phyloP scores from a whole-genome alignment of 2,329 filamentous ascomycete species.

The Aureobasidium subglaciale region DNA sequence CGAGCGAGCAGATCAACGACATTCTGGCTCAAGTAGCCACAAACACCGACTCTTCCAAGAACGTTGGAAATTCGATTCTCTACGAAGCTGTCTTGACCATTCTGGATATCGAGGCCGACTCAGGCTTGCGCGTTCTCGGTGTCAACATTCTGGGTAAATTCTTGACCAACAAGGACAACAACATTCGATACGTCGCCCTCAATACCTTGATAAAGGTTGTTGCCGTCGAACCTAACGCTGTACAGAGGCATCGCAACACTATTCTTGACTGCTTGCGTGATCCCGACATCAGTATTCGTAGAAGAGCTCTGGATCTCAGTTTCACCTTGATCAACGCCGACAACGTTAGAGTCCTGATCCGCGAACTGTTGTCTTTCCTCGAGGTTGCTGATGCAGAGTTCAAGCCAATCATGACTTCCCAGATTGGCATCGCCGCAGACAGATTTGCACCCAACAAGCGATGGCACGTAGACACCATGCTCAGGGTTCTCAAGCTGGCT shows the following conservation, averaged over 20 bases:
- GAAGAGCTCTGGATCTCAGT: conserved; percentile 91
- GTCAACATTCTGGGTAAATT: conserved; percentile 99
- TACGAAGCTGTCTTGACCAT: conserved; percentile 97
- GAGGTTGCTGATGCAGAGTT: conserved; percentile 98
- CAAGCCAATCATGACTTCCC: conserved; percentile 95
- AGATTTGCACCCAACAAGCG: conserved; percentile 93
- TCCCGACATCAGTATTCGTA: conserved; percentile 94
- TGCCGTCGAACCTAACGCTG: conserved; percentile 93
- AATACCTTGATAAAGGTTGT: conserved; percentile 98
- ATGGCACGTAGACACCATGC: conserved; percentile 98
- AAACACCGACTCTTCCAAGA: conserved; percentile 96
- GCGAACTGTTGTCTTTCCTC: conserved; percentile 88
- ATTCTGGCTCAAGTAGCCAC: conserved; percentile 88
- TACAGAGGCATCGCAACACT: conserved; percentile 93
- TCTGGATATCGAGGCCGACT: conserved; percentile 95
- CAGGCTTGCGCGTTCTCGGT: conserved; percentile 83
- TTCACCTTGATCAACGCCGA: conserved; percentile 97
- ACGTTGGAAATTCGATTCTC: conserved; percentile 94
- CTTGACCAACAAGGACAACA: conserved; percentile 96
- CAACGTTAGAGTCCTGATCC: conserved; percentile 87
- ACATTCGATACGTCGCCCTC: conserved; percentile 94
- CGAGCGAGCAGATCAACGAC: conserved; percentile 97
- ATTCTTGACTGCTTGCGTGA: conserved; percentile 94
- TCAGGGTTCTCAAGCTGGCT: conserved; percentile 84
- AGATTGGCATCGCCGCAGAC: conserved; percentile 95